Conservation (phyloP, 257 asterid genomes). For the Nyctanthes arbortristis region DNA sequence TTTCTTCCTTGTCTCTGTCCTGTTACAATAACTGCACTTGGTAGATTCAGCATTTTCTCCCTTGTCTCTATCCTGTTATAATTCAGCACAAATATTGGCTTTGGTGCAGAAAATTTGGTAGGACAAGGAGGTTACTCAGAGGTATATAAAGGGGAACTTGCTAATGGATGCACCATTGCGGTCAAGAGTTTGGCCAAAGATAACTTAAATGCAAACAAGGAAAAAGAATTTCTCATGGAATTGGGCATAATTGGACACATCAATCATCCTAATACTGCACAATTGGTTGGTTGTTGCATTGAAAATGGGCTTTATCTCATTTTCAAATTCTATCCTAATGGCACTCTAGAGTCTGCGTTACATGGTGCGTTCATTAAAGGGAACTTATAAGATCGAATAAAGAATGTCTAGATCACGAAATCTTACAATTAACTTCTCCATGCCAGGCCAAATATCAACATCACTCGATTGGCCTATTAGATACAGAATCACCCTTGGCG, state of each 20-base stretch:
- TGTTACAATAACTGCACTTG: too few relatives aligned
- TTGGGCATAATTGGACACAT: slow-evolving; percentile 80
- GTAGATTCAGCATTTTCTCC: too few relatives aligned
- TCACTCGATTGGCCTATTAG: slow-evolving; percentile 64
- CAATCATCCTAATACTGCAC: slow-evolving; percentile 71
- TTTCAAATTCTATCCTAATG: slow-evolving; percentile 67
- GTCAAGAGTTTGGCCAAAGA: slow-evolving; percentile 73
- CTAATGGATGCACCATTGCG: slow-evolving; percentile 54
- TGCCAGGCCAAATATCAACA: slow-evolving; percentile 42
- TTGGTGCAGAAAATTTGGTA: slow-evolving; percentile 60
- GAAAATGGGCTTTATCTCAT: slow-evolving; percentile 78
- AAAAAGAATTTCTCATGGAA: slow-evolving; percentile 71
- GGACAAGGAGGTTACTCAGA: slow-evolving; percentile 91
- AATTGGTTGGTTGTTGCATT: slow-evolving; percentile 65
- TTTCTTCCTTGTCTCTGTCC: neutral
- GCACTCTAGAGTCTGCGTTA: slow-evolving; percentile 69
- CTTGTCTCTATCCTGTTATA: too few relatives aligned
- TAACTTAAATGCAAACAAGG: slow-evolving; percentile 51
- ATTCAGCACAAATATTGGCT: too few relatives aligned
- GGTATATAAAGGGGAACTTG: slow-evolving; percentile 63
- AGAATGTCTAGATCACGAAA: neutral
- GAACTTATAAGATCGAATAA: neutral
- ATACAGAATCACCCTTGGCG: slow-evolving; percentile 66
- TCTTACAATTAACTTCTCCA: neutral
- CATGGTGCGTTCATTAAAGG: slow-evolving; percentile 64